These are phyloP conservation scores for Penicillium chermesinum DNA, from an alignment of 495 filamentous ascomycete genomes.

Conservation along the genomic window DNA sequence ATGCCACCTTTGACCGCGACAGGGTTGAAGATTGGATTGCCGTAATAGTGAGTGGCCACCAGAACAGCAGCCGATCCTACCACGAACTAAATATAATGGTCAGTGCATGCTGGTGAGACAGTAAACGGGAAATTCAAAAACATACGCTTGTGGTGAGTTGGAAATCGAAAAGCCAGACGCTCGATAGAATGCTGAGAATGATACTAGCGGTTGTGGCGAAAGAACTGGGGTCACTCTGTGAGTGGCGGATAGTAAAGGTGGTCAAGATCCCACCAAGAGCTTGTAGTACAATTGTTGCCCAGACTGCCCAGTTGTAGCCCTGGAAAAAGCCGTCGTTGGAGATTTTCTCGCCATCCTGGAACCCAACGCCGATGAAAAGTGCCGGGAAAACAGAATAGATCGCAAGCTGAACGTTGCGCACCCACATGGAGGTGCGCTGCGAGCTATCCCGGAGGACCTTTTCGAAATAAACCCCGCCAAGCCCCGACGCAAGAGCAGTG, in stretches of 20 bases:
- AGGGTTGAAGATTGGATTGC: constrained; percentile 31
- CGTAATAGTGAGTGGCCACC: constrained; percentile 80
- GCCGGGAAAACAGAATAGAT: constrained; percentile 89
- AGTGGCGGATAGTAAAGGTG: constrained; percentile 79
- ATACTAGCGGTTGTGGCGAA: constrained; percentile 90
- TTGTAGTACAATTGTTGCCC: constrained; percentile 77
- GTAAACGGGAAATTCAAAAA: constrained; percentile 16
- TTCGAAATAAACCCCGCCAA: constrained; percentile 90
- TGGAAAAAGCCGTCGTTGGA: constrained; percentile 82
- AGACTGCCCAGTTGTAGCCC: constrained; percentile 88
- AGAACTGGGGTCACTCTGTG: constrained; percentile 65
- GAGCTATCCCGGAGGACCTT: constrained; percentile 84
- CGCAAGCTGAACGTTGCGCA: constrained; percentile 88
- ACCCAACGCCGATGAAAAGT: constrained; percentile 76
- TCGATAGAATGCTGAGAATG: constrained; percentile 75
- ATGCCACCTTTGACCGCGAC: constrained; percentile 42
- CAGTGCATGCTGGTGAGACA: constrained; percentile 6
- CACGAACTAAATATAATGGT: constrained; percentile 61
- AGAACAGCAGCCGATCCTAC: constrained; percentile 73
- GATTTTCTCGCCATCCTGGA: constrained; percentile 81
- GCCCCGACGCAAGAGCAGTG: constrained; percentile 70
- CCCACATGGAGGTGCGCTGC: constrained; percentile 70
- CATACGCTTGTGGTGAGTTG: constrained; percentile 64
- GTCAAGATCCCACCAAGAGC: constrained; percentile 77
- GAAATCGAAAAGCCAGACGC: constrained; percentile 80